Conservation (phyloP, 2,329 filamentous ascomycete species). For the Stachybotrys elegans region DNA sequence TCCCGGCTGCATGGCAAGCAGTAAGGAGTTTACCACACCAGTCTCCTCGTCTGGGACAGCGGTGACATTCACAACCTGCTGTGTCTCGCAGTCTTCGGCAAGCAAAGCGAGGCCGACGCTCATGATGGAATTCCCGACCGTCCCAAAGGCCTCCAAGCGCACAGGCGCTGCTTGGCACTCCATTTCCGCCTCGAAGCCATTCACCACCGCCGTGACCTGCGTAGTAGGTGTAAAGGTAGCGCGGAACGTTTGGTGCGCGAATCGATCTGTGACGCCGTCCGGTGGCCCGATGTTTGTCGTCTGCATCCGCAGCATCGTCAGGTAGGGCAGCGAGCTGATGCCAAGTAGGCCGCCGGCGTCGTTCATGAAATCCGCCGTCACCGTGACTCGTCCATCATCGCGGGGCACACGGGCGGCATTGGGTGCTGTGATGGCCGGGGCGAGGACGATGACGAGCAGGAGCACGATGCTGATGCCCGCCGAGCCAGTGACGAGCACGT, state of each 20-base stretch:
- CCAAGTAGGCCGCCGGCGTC: constrained; percentile 16
- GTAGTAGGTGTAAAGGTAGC: constrained; percentile 15
- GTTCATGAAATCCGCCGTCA: constrained; percentile 23
- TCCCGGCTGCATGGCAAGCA: constrained; percentile 13
- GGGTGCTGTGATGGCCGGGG: constrained; percentile 30
- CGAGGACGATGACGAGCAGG: constrained; percentile 26
- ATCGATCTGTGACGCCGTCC: constrained; percentile 24
- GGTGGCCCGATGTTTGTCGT: constrained; percentile 21
- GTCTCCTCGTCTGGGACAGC: constrained; percentile 12
- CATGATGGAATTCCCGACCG: constrained; percentile 10
- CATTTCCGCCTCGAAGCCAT: constrained; percentile 26
- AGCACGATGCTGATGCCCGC: constrained; percentile 22
- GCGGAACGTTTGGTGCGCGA: constrained; percentile 29
- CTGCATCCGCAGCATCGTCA: constrained; percentile 27
- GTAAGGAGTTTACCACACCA: too few species aligned
- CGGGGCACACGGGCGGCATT: constrained; percentile 18
- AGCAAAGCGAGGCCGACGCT: constrained; percentile 25
- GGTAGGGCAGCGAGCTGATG: constrained; percentile 23
- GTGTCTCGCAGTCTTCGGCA: constrained; percentile 11
- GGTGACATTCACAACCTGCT: constrained; percentile 8
- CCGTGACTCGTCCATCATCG: constrained; percentile 15
- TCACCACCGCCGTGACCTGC: constrained; percentile 24
- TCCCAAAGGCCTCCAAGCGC: constrained; percentile 17
- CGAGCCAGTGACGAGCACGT: constrained; percentile 26
- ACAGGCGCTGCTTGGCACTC: constrained; percentile 23